Base-by-base conservation (phyloP, 192 early-diverging fungal species). In the Coemansia sp. region DNA sequence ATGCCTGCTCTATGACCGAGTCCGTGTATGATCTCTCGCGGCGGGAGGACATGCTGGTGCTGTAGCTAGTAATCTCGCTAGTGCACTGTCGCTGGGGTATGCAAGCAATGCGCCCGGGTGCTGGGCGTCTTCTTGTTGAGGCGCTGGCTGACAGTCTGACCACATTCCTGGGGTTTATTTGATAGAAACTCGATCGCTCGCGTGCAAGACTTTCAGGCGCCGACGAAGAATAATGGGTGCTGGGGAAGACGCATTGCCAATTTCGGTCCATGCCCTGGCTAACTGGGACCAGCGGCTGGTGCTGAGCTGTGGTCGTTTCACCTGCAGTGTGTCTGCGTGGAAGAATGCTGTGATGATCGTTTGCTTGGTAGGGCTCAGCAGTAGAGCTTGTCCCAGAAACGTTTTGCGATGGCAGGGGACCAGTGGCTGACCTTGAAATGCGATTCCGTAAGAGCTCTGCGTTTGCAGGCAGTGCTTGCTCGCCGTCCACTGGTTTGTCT, bases 11-110 rank as follows among this genome's bases (percentile, higher is more conserved):
- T 15, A 81, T 69, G 3, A 76, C 67, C 13, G 78, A 76, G 47
- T 81, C 78, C 2, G 78, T 81, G 48, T 76, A 70, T 13, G 78
- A 81, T 39, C 78, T 63, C 73, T 81, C 78, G 67, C 78, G 78
- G 12, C 78, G 73, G 57, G 78, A 81, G 26, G 43, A 41, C 32
- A 60, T 54, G 57, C 70, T 73, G 32, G 46, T 61, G 45, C 61
- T 80, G 43, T 73, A 69, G 42, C 63, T 58, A 22, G 57, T 37
- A 18, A 18, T 59, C 18, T 26, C 39, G 39, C 39, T 41, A 36
- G 15, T 7, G 39, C 57, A 39, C 5, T 59, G 57, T 8, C 57
- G 36, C 16, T 59, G 36, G 13, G 57, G 26, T 59, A 40, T 59
- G 32, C 13, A 40, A 6, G 39, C 16, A 40, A 59, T 59, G 37